A percentile compares a stretch with the other conserved stretches of the same genome.
phyloP scores from a whole-genome alignment of 441 rosid species.

The Monsonia emarginata region DNA sequence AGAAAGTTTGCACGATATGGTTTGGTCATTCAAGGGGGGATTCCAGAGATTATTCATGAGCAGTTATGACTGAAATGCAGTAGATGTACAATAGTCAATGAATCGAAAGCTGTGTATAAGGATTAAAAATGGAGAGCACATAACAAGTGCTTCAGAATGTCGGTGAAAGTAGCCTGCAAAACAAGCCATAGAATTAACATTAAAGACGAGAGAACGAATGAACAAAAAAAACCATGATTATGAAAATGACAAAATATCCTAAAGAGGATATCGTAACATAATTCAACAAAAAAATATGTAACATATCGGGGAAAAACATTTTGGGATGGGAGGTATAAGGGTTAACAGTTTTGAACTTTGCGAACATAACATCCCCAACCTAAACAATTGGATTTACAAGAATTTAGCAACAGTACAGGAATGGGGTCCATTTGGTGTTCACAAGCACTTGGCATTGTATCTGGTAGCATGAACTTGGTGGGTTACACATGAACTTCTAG shows the following conservation, averaged over 20 bases:
- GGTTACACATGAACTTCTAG: too few species aligned
- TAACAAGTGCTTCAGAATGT: slow-evolving; percentile 85
- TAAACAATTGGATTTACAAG: neutral
- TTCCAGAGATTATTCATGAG: too few species aligned
- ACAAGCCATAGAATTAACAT: slow-evolving; percentile 9
- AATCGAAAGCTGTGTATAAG: neutral
- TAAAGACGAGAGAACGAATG: neutral
- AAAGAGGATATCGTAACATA: neutral
- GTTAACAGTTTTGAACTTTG: neutral
- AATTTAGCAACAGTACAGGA: neutral
- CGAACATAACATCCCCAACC: too few species aligned
- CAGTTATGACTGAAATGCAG: too few species aligned
- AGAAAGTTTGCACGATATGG: too few species aligned
- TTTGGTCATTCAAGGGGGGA: too few species aligned
- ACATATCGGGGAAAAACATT: neutral
- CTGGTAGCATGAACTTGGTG: too few species aligned
- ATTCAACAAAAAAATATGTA: neutral
- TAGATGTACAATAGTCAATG: too few species aligned
- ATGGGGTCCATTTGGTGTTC: too few species aligned
- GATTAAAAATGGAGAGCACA: slow-evolving; percentile 18
- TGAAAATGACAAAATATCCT: neutral
- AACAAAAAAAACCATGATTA: neutral
- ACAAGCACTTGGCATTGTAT: too few species aligned
- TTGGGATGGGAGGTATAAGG: neutral
- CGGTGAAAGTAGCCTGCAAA: slow-evolving; percentile 92